A percentile compares a stretch with the other conserved stretches of the same genome.
Conservation (phyloP, 2,329 filamentous ascomycete species). For the Neonectria neomacrospora region DNA sequence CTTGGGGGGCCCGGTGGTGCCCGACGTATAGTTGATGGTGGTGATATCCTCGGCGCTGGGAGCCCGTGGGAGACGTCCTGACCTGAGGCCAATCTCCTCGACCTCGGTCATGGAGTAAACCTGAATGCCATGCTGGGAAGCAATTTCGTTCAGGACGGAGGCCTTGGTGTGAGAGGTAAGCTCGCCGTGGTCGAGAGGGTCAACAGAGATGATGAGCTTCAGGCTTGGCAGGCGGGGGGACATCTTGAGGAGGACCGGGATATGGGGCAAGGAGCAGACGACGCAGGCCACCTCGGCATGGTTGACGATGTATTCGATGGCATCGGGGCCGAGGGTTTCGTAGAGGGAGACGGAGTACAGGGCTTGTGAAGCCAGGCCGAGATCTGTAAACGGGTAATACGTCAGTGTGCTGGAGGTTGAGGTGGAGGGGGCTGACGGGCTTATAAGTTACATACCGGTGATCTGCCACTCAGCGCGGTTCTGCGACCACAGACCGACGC, state of each 20-base stretch:
- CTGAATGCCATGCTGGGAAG: constrained; percentile 76
- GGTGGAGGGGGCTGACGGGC: background rate
- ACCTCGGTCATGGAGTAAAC: constrained; percentile 85
- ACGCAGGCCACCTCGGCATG: constrained; percentile 82
- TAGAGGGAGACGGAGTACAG: constrained; percentile 94
- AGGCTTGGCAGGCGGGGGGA: constrained; percentile 79
- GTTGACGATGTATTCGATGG: constrained; percentile 95
- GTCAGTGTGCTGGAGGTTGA: constrained; percentile 18
- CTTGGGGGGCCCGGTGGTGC: constrained; percentile 85
- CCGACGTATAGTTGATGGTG: constrained; percentile 93
- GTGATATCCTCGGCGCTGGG: constrained; percentile 80
- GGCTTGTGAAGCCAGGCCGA: constrained; percentile 87
- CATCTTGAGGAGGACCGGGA: constrained; percentile 84
- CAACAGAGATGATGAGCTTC: constrained; percentile 89
- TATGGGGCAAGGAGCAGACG: constrained; percentile 81
- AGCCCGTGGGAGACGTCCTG: constrained; percentile 75
- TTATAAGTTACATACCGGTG: constrained; percentile 61
- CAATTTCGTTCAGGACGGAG: constrained; percentile 79
- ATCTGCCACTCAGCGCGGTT: constrained; percentile 92
- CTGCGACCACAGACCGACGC: constrained; percentile 86
- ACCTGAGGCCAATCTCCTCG: constrained; percentile 80
- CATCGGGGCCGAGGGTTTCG: constrained; percentile 91
- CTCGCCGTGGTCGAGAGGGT: constrained; percentile 84
- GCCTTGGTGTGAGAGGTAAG: constrained; percentile 80
- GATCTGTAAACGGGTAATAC: constrained; percentile 63